A percentile compares a stretch with the other conserved stretches of the same genome.
These are phyloP conservation scores for Pestalotiopsis sp. DNA, from an alignment of 2,329 filamentous ascomycete species.

Conservation along the genomic window DNA sequence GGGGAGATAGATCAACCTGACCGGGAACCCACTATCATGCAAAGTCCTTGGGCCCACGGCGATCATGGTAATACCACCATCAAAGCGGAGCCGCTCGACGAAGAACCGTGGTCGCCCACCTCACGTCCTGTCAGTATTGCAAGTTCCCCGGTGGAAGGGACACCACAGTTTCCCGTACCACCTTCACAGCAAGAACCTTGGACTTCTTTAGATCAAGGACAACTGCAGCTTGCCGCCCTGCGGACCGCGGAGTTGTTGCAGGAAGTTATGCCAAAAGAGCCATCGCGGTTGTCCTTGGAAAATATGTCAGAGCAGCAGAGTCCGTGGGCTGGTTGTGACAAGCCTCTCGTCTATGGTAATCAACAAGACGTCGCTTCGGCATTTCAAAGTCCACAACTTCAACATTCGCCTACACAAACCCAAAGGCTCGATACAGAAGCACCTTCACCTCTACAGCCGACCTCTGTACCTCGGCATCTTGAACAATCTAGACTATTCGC, in stretches of 20 bases:
- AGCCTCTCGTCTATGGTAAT: background rate
- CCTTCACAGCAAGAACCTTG: slow-evolving; percentile 35
- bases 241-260: slow-evolving; percentile 24
- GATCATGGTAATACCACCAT: slow-evolving; percentile 14
- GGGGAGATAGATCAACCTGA: background rate
- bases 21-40: slow-evolving; percentile 14
- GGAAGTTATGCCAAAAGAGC: background rate
- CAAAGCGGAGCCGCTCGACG: slow-evolving; percentile 18
- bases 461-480: background rate
- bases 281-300: background rate
- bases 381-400: background rate
- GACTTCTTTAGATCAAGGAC: slow-evolving; percentile 19
- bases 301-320: background rate
- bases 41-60: slow-evolving; percentile 29
- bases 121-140: slow-evolving; percentile 8
- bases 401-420: background rate
- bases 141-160: slow-evolving; percentile 13
- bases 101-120: slow-evolving; percentile 5
- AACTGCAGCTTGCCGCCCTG: slow-evolving; percentile 19
- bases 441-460: background rate
- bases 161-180: slow-evolving; percentile 18
- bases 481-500: background rate
- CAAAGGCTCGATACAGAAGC: background rate
- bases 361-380: background rate
- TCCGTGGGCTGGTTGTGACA: background rate